A percentile compares a stretch with the other conserved stretches of the same genome.
Evolutionary conservation across 345 rosid species (phyloP).

Genomic region (Psidium guajava): DNA sequence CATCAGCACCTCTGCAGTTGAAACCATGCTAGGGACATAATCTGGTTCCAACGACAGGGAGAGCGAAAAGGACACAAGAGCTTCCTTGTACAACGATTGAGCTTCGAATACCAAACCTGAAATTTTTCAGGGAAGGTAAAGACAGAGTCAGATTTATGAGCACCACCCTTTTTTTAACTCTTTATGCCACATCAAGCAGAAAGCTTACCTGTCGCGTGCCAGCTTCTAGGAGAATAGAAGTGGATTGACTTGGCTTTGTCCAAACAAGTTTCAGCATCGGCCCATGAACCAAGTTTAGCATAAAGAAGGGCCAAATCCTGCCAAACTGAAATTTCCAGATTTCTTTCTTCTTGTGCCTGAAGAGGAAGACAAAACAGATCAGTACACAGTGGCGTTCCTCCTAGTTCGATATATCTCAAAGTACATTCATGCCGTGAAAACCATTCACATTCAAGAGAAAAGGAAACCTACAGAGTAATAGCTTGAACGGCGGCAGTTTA

Average conservation of each 20-base stretch:
- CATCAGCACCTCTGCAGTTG: slow-evolving; percentile 63
- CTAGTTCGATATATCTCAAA: neutral
- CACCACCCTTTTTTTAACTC: neutral
- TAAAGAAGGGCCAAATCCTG: slow-evolving; percentile 72
- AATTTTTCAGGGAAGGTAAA: neutral
- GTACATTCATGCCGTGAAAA: neutral
- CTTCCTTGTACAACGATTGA: slow-evolving; percentile 58
- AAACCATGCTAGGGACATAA: slow-evolving; percentile 68
- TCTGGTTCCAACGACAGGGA: slow-evolving; percentile 73
- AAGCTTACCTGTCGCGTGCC: slow-evolving; percentile 63
- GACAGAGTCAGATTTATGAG: neutral
- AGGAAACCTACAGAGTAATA: neutral
- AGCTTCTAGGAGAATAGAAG: slow-evolving; percentile 58
- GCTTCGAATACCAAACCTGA: slow-evolving; percentile 68
- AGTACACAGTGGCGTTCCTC: neutral
- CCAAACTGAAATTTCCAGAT: slow-evolving; percentile 66
- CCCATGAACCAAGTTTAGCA: slow-evolving; percentile 48
- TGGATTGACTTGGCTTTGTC: slow-evolving; percentile 59
- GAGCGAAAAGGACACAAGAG: slow-evolving; percentile 54
- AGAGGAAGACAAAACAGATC: neutral
- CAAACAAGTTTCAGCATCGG: slow-evolving; percentile 63
- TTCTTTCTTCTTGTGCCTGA: slow-evolving; percentile 36
- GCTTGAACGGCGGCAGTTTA: neutral
- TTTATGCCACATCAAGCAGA: neutral
- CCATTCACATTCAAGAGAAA: neutral